These are phyloP conservation scores for Penicillium crystallinum DNA, from an alignment of 495 filamentous ascomycete species.

Conservation along the genomic window DNA sequence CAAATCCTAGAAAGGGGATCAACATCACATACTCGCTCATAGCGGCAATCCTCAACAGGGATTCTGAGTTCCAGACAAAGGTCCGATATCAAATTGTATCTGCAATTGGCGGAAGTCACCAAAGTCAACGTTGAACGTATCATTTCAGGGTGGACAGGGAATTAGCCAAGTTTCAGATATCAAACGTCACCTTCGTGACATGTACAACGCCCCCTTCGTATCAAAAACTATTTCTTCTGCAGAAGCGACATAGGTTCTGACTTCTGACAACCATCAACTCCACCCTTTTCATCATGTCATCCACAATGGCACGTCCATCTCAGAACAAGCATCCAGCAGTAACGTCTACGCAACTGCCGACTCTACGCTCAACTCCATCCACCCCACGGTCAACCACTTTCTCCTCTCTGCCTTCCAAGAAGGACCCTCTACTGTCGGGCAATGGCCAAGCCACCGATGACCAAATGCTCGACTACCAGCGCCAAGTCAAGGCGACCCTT, in stretches of 20 bases:
- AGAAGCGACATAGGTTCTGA: neutral
- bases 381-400: neutral
- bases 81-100: neutral
- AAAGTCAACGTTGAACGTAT: neutral
- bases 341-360: neutral
- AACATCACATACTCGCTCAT: neutral
- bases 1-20: neutral
- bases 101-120: neutral
- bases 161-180: neutral
- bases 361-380: neutral
- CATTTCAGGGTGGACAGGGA: neutral
- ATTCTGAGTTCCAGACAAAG: neutral
- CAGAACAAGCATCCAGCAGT: neutral
- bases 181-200: conserved; percentile 1
- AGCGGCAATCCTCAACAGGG: too few relatives aligned
- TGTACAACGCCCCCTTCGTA: neutral
- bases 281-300: neutral
- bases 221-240: neutral
- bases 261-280: neutral
- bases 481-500: conserved; percentile 6
- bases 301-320: neutral
- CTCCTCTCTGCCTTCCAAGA: neutral
- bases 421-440: neutral
- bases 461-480: neutral
- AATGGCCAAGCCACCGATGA: neutral